Evolutionary conservation across 768 basidiomycete genomes (phyloP), one percentile per base, ranked within the genome.

Genomic region (Russula foetens): DNA sequence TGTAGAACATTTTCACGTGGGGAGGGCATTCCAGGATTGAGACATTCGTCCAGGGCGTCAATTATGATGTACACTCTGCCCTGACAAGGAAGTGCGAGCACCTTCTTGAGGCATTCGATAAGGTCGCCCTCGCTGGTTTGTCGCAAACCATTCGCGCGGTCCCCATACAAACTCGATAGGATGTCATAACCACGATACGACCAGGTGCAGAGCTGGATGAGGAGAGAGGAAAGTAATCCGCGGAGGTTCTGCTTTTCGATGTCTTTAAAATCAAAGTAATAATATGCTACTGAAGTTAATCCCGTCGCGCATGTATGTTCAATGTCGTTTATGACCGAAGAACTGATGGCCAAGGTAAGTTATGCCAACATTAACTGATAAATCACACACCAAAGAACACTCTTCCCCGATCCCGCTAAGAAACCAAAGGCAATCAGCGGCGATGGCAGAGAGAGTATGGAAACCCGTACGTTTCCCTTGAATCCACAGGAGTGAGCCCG

Each of bases 191-290:
- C 53, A 4, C n/a, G 26, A 33, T 48, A 28, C 12, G 56, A 46
- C 8, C 33, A 33, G n/a, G 55, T 26, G 19, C 31, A 56, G 31
- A 56, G 45, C n/a, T 56, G 55, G 9, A 24, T 19, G 38, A 56
- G 44, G 23, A 56, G 45, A 38, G 55, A 56, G 11, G 55, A 38
- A 14, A 56, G 55, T 5, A 47, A n/a, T 35, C 55, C 55, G 11
- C 55, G 45, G 9, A 21, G 26, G 23, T 48, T 46, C 15, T 56
- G 55, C 14, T 56, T 56, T 24, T 26, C 26, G 6, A 14, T 29
- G 19, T 56, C 55, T 31, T 38, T 46, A 21, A 56, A 56, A 33
- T 56, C 55, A 9, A 56, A 56, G 5, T 56, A 56, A 15, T 38
- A 47, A 19, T 35, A 56, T 4, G 33, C 46, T 5, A 56, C 15